phyloP scores from a whole-genome alignment of 2,329 filamentous ascomycete species.

The Scleromitrula shiraiana region DNA sequence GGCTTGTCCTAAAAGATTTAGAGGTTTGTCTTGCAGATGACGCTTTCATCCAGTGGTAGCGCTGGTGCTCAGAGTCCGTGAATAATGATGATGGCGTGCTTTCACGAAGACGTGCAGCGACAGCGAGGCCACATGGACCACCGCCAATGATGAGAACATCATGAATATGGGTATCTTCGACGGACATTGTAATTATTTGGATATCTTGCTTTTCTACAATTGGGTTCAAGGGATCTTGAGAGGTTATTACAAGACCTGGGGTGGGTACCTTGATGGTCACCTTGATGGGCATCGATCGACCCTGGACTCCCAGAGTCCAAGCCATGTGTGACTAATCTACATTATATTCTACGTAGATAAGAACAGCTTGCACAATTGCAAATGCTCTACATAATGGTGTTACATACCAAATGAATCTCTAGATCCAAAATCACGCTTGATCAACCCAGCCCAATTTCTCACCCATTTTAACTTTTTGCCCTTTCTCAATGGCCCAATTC shows the following conservation, averaged over 20 bases:
- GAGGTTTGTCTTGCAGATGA: conserved; percentile 44
- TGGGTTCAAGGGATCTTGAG: neutral
- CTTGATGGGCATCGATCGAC: neutral
- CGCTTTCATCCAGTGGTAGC: conserved; percentile 64
- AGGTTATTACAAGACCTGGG: neutral
- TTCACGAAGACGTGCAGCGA: conserved; percentile 64
- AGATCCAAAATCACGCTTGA: conserved; percentile 30
- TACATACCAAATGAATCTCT: neutral
- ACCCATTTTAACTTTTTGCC: conserved; percentile 82
- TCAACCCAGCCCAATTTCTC: conserved; percentile 73
- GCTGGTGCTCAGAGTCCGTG: conserved; percentile 72
- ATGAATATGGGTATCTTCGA: conserved; percentile 32
- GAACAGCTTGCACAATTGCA: too few species aligned
- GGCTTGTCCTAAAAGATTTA: conserved; percentile 25
- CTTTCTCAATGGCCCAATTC: conserved; percentile 80
- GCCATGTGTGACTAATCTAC: neutral
- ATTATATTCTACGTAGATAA: too few species aligned
- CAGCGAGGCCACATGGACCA: conserved; percentile 66
- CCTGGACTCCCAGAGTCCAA: neutral
- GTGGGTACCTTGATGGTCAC: conserved; percentile 12
- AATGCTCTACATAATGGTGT: neutral
- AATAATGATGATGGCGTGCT: conserved; percentile 70
- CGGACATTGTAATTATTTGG: conserved; percentile 1
- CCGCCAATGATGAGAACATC: conserved; percentile 59
- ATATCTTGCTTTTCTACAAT: neutral